Evolutionary conservation across 768 basidiomycete genomes (phyloP).

Genomic region (Mycena pura): DNA sequence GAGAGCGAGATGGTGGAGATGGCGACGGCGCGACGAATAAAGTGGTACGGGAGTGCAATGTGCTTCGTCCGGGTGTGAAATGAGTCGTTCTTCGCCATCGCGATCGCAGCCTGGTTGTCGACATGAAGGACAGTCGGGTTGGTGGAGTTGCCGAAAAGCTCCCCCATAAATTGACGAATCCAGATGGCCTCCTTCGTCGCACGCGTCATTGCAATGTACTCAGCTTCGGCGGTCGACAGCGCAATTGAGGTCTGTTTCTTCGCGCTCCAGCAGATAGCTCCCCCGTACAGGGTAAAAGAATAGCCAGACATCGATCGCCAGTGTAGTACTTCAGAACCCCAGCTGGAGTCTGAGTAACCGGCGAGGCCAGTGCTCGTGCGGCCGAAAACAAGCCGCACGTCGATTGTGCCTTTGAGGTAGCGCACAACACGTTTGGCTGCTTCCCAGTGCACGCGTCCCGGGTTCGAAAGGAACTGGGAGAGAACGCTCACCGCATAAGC

Average conservation of each 20-base stretch:
- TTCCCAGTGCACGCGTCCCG: conserved; percentile 38
- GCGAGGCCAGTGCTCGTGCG: conserved; percentile 21
- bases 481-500: conserved; percentile 31
- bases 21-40: conserved; percentile 38
- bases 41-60: conserved; percentile 38
- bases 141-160: conserved; percentile 6
- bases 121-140: conserved; percentile 22
- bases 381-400: conserved; percentile 23
- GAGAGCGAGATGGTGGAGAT: conserved; percentile 20
- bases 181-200: conserved; percentile 31
- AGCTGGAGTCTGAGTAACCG: conserved; percentile 22
- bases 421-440: conserved; percentile 41
- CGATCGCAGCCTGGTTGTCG: conserved; percentile 28
- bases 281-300: conserved; percentile 35
- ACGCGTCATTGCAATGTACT: conserved; percentile 37
- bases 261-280: conserved; percentile 41
- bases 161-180: conserved; percentile 32
- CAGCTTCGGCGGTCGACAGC: conserved; percentile 44
- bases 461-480: conserved; percentile 36
- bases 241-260: conserved; percentile 40
- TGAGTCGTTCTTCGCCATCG: conserved; percentile 25
- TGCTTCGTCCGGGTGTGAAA: conserved; percentile 37
- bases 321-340: conserved; percentile 8
- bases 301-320: conserved; percentile 37
- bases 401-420: conserved; percentile 38